Percentiles rank a stretch among this genome's conserved stretches.
Conservation (phyloP, 345 rosid genomes). For the Citrus australasica region DNA sequence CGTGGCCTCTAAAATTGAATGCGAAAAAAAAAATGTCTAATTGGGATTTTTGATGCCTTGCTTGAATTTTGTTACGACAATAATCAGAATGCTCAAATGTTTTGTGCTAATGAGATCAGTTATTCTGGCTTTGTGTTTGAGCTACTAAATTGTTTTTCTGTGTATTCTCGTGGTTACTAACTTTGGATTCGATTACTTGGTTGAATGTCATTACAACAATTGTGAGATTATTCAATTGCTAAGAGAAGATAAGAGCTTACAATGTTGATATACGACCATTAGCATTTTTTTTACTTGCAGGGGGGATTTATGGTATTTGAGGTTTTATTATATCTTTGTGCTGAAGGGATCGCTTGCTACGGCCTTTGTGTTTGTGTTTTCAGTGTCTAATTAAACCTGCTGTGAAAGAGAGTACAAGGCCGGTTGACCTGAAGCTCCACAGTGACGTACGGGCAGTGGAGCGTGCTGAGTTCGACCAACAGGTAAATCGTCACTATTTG, state of each 20-base stretch:
- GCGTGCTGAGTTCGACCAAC: conserved; percentile 87
- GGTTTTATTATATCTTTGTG: not conserved
- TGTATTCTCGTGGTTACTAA: not conserved
- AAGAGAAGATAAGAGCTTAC: not conserved
- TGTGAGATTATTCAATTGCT: not conserved
- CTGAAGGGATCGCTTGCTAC: not conserved
- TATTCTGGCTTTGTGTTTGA: not conserved
- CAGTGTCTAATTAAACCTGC: conserved; percentile 69
- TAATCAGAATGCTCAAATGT: not conserved
- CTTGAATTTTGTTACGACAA: not conserved
- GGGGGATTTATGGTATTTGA: not conserved
- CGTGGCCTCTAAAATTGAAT: not conserved
- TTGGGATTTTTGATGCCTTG: not conserved
- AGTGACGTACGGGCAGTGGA: conserved; percentile 78
- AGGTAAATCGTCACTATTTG: conserved; percentile 33
- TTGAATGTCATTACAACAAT: not conserved
- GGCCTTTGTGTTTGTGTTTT: conserved; percentile 13
- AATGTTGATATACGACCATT: too few relatives aligned
- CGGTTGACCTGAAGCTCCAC: conserved; percentile 66
- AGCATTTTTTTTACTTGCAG: not conserved
- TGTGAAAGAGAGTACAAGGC: conserved; percentile 70
- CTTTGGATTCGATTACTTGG: not conserved
- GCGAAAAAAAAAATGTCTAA: not conserved
- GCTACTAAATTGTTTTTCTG: not conserved
- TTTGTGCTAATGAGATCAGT: not conserved